Conservation (phyloP, 2,329 filamentous ascomycete species). For the Aureobasidium sp. region DNA sequence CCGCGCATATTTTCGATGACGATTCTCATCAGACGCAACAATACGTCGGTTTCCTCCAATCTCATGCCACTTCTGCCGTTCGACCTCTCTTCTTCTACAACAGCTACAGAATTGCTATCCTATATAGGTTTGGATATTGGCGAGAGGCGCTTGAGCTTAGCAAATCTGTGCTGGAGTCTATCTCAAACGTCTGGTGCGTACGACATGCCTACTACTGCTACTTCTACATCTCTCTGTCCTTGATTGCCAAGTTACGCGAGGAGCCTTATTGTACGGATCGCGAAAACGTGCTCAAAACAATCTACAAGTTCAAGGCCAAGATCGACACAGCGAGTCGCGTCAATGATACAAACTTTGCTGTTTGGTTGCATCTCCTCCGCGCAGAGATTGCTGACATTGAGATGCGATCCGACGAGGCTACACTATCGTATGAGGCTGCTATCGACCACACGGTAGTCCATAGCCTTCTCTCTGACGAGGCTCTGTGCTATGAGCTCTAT, state of each 20-base stretch:
- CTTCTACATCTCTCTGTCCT: conserved; percentile 35
- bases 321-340: conserved; percentile 57
- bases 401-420: conserved; percentile 39
- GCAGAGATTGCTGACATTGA: conserved; percentile 56
- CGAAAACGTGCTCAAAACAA: conserved; percentile 42
- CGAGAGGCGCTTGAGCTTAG: conserved; percentile 35
- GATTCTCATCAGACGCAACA: conserved; percentile 52
- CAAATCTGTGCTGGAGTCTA: conserved; percentile 30
- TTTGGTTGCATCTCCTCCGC: conserved; percentile 59
- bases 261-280: conserved; percentile 30
- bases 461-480: conserved; percentile 61
- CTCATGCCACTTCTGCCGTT: conserved; percentile 47
- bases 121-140: conserved; percentile 36
- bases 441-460: conserved; percentile 63
- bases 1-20: conserved; percentile 56
- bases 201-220: conserved; percentile 33
- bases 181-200: conserved; percentile 36
- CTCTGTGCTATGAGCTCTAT: conserved; percentile 64
- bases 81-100: conserved; percentile 61
- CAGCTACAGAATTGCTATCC: conserved; percentile 36
- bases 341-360: conserved; percentile 61
- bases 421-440: conserved; percentile 59
- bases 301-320: conserved; percentile 48
- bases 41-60: conserved; percentile 44
- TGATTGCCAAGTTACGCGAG: conserved; percentile 31